Evolutionary conservation across 768 basidiomycete species (phyloP).

Genomic region (Psilocybe azurescens): DNA sequence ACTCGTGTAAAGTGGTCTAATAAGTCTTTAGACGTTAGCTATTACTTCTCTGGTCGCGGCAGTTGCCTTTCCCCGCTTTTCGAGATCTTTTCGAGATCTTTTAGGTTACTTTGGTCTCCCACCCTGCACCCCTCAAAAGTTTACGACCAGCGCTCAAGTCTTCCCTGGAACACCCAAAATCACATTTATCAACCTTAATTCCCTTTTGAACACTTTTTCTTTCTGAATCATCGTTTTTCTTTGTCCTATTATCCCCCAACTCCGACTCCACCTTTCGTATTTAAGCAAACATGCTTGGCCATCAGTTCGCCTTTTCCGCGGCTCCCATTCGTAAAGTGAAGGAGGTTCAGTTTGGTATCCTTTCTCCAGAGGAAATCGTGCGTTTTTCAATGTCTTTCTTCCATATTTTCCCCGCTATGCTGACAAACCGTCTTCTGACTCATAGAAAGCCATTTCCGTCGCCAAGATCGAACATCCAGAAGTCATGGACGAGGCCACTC

Average conservation of each 20-base stretch:
- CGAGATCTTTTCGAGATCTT: conserved; percentile 32
- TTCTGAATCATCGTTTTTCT: conserved; percentile 21
- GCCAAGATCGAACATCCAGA: conserved; percentile 99
- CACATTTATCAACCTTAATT: conserved; percentile 34
- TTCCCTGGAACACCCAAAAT: conserved; percentile 25
- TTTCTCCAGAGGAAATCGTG: conserved; percentile 99
- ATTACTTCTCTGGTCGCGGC: conserved; percentile 21
- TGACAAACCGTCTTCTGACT: conserved; percentile 23
- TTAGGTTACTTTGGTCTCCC: conserved; percentile 32
- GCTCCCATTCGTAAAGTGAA: conserved; percentile 95
- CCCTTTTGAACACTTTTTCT: conserved; percentile 33
- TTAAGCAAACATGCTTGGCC: conserved; percentile 71
- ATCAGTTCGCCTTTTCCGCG: conserved; percentile 91
- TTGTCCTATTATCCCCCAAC: conserved; percentile 13
- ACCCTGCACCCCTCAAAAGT: conserved; percentile 33
- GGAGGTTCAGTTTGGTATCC: conserved; percentile 98
- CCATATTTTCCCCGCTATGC: conserved; percentile 6
- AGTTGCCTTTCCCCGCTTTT: conserved; percentile 33
- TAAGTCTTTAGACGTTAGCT: conserved; percentile 21
- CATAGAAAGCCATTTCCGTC: conserved; percentile 97
- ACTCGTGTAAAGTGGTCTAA: conserved; percentile 26
- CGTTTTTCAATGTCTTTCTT: conserved; percentile 35
- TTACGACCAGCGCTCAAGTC: conserved; percentile 33
- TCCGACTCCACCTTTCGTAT: conserved; percentile 17
- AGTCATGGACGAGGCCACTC: conserved; percentile 94